Evolutionary conservation across 208 protist species (phyloP).

Genomic region (Wallacemonas sp.): DNA sequence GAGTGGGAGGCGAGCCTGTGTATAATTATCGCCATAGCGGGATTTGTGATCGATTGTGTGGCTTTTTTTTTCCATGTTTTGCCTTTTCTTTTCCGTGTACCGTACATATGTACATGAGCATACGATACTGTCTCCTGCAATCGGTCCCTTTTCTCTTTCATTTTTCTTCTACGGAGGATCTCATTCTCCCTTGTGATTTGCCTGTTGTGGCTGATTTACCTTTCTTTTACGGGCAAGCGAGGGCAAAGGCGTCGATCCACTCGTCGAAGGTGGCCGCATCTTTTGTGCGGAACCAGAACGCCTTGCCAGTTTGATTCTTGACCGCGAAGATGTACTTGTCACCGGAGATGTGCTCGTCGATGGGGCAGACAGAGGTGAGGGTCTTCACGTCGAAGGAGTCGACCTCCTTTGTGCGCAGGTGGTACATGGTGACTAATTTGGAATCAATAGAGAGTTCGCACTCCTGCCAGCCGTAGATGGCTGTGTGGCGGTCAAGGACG

Average conservation of each 20-base stretch:
- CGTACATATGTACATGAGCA: neutral
- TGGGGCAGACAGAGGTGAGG: constrained; percentile 84
- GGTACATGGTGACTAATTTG: constrained; percentile 42
- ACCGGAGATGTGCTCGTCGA: constrained; percentile 67
- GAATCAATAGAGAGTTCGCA: constrained; percentile 64
- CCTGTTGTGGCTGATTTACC: neutral
- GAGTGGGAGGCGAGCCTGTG: too few species aligned
- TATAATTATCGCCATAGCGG: too few species aligned
- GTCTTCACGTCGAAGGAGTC: constrained; percentile 54
- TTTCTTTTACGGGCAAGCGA: constrained; percentile 39
- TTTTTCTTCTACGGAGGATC: neutral
- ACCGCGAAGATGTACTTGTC: constrained; percentile 84
- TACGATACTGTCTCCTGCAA: neutral
- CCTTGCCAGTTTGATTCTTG: constrained; percentile 82
- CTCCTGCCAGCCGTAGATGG: constrained; percentile 74
- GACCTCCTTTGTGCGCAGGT: constrained; percentile 33
- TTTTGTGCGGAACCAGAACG: constrained; percentile 75
- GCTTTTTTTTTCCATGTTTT: neutral
- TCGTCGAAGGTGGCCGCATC: constrained; percentile 44
- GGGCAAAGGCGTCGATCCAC: constrained; percentile 69
- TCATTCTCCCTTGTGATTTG: neutral
- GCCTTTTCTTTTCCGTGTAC: neutral
- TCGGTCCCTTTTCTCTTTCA: neutral
- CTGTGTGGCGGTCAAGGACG: constrained; percentile 69
- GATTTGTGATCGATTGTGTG: too few species aligned